phyloP scores from a whole-genome alignment of 2,329 filamentous ascomycete genomes.

The Fusarium luffae region DNA sequence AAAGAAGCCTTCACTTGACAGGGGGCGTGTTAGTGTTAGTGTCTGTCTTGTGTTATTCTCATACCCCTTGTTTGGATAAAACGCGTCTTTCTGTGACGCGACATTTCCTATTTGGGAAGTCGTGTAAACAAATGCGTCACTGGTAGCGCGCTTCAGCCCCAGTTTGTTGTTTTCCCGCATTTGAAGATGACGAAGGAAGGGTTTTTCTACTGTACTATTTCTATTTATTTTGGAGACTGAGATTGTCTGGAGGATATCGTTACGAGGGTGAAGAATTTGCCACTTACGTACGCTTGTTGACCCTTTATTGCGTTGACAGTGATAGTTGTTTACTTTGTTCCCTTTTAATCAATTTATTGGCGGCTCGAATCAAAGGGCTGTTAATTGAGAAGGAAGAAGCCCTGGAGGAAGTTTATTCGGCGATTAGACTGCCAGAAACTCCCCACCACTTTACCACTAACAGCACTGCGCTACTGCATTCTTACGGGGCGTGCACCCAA shows the following conservation, averaged over 20 bases:
- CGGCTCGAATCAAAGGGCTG: neutral
- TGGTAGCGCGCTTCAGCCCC: constrained; percentile 34
- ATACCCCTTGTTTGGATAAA: constrained; percentile 41
- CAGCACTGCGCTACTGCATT: constrained; percentile 8
- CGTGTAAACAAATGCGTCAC: constrained; percentile 55
- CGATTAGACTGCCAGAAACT: constrained; percentile 18
- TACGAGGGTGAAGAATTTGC: constrained; percentile 13
- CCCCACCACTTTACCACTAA: constrained; percentile 14
- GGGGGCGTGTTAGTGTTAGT: constrained; percentile 23
- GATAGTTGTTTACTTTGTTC: constrained; percentile 1
- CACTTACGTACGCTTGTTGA: constrained; percentile 13
- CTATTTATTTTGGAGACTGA: neutral
- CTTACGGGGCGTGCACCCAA: constrained; percentile 25
- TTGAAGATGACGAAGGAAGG: constrained; percentile 21
- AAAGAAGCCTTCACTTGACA: constrained; percentile 21
- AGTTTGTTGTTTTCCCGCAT: constrained; percentile 35
- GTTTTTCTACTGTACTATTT: neutral
- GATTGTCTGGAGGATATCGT: neutral
- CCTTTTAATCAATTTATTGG: constrained; percentile 9
- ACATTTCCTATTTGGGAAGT: constrained; percentile 46
- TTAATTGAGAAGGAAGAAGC: neutral
- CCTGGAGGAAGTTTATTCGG: neutral
- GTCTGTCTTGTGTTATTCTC: constrained; percentile 18
- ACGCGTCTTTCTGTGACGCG: constrained; percentile 50
- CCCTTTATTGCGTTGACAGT: neutral